Percentiles rank a stretch among this genome's conserved stretches.
These are phyloP conservation scores for Neurospora africana DNA, from an alignment of 495 filamentous ascomycete genomes.

Conservation along the genomic window DNA sequence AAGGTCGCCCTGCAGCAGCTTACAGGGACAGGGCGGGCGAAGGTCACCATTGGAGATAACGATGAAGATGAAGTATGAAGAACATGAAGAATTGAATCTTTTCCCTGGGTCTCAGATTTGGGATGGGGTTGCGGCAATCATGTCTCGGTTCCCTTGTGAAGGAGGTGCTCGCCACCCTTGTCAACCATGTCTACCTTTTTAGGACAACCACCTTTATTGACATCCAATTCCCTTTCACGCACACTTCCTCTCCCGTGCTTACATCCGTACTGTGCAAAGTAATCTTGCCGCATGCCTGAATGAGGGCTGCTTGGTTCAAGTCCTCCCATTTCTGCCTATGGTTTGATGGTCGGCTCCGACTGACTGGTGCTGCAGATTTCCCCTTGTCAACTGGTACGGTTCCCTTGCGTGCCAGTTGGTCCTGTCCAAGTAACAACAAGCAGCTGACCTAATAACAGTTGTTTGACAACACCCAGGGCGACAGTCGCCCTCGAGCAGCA, in stretches of 20 bases:
- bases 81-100: conserved; percentile 11
- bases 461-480: background rate
- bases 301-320: conserved; percentile 3
- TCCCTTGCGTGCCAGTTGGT: conserved; percentile 35
- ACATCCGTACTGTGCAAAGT: conserved; percentile 11
- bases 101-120: conserved; percentile 9
- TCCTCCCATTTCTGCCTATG: background rate
- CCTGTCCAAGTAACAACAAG: background rate
- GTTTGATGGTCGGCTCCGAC: background rate
- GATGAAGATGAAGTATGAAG: conserved; percentile 46
- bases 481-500: conserved; percentile 10
- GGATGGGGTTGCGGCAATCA: background rate
- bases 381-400: conserved; percentile 12
- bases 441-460: background rate
- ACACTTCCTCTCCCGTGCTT: background rate
- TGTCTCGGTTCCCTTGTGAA: conserved; percentile 18
- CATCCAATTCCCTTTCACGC: conserved; percentile 8
- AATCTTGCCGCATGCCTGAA: conserved; percentile 20
- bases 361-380: conserved; percentile 7
- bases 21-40: conserved; percentile 70
- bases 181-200: conserved; percentile 4
- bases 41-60: conserved; percentile 71
- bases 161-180: conserved; percentile 9
- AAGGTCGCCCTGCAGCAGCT: conserved; percentile 82
- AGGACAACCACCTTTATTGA: conserved; percentile 7